A percentile compares a stretch with the other conserved stretches of the same genome.
phyloP scores from a whole-genome alignment of 257 asterid species.

The Ocimum tenuiflorum region DNA sequence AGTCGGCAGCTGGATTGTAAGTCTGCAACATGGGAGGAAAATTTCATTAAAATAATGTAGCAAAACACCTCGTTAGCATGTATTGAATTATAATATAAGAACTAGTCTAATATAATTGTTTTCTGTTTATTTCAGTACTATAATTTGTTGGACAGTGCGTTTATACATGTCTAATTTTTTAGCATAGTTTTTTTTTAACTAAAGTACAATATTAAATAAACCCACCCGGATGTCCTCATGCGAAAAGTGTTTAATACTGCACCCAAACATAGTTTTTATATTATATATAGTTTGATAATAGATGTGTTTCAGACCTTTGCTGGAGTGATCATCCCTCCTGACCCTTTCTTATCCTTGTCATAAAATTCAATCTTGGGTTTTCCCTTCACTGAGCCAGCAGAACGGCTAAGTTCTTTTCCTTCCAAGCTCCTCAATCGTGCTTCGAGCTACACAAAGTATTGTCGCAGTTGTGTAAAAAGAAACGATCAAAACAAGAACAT shows the following conservation, averaged over 20 bases:
- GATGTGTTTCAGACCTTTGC: constrained; percentile 55
- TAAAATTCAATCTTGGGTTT: constrained; percentile 75
- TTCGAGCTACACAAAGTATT: constrained; percentile 45
- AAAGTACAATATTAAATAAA: no score
- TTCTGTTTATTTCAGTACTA: no score
- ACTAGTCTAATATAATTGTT: no score
- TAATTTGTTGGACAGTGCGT: no score
- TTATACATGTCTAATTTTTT: no score
- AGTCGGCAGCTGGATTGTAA: constrained; percentile 75
- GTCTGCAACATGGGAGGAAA: constrained; percentile 27
- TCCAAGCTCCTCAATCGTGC: constrained; percentile 67
- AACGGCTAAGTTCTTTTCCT: constrained; percentile 52
- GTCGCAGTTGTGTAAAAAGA: background rate
- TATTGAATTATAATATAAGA: no score
- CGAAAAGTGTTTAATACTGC: no score
- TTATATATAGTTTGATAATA: no score
- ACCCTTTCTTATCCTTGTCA: constrained; percentile 79
- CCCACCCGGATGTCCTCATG: no score
- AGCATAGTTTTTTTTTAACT: no score
- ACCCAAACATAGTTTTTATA: no score
- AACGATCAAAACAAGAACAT: background rate
- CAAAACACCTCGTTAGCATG: background rate
- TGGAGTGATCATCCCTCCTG: constrained; percentile 66
- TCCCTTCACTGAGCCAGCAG: constrained; percentile 81
- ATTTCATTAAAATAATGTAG: background rate